Percentiles rank a stretch among this genome's conserved stretches.
Evolutionary conservation across 2,329 filamentous ascomycete genomes (phyloP).

Genomic region (Gaeumannomyces sp.): DNA sequence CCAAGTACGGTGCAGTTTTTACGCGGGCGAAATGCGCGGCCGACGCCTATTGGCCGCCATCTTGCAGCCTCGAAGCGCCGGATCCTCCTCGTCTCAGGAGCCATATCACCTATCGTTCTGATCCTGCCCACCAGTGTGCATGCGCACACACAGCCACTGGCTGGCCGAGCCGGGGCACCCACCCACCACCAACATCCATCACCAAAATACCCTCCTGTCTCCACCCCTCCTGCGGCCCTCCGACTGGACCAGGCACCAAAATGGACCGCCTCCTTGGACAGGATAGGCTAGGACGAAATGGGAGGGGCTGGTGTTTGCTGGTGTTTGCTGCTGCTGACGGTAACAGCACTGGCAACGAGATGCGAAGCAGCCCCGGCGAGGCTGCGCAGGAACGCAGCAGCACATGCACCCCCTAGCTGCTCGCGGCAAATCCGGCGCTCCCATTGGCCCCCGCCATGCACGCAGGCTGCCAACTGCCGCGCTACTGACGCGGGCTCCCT

Average conservation of each 20-base stretch:
- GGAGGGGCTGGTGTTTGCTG: neutral
- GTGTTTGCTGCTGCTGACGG: neutral
- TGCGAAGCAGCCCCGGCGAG: neutral
- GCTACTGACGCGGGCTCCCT: neutral
- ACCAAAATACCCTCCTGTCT: neutral
- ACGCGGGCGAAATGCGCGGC: neutral
- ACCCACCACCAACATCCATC: neutral
- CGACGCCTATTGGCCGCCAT: neutral
- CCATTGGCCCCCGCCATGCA: neutral
- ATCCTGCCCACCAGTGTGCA: neutral
- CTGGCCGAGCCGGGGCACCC: neutral
- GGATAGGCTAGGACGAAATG: neutral
- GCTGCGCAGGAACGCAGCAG: neutral
- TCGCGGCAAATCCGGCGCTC: neutral
- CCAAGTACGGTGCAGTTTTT: neutral
- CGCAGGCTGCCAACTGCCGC: neutral
- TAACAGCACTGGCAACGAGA: neutral
- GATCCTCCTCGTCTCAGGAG: neutral
- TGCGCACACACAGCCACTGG: neutral
- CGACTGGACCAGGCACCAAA: neutral
- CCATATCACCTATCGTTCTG: neutral
- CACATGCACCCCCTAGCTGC: neutral
- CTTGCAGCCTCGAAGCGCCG: neutral
- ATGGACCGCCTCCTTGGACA: no score
- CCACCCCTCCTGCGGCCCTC: neutral